Evolutionary conservation across 106 monocot genomes (phyloP).

Genomic region (Amphibolis antarctica): DNA sequence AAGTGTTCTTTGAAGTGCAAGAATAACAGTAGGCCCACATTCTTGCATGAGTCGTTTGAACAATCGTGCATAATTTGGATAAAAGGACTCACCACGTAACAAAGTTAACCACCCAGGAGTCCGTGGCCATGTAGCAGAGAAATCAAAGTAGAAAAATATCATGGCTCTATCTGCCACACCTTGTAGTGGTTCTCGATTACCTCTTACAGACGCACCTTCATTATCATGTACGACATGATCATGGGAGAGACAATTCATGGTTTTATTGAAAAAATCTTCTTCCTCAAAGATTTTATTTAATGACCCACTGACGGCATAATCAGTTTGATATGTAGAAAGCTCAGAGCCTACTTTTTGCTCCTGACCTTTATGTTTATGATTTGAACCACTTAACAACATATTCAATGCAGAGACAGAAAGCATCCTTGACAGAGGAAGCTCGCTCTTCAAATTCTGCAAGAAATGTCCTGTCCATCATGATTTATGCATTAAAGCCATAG

Average conservation of each 20-base stretch:
- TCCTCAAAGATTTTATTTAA: conserved; percentile 55
- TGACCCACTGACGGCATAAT: conserved; percentile 15
- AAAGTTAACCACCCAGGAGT: conserved; percentile 90
- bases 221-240: conserved; percentile 74
- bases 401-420: conserved; percentile 94
- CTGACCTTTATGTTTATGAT: conserved; percentile 26
- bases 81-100: conserved; percentile 52
- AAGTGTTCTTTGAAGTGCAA: conserved; percentile 33
- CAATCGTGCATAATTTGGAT: conserved; percentile 81
- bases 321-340: conserved; percentile 19
- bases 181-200: conserved; percentile 53
- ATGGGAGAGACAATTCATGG: conserved; percentile 82
- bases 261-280: conserved; percentile 60
- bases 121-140: conserved; percentile 89
- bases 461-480: conserved; percentile 61
- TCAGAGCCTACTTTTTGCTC: conserved; percentile 17
- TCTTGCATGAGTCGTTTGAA: conserved; percentile 85
- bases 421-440: conserved; percentile 93
- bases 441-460: conserved; percentile 71
- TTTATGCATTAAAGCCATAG: not conserved
- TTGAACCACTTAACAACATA: conserved; percentile 53
- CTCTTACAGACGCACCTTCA: conserved; percentile 55
- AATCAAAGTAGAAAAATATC: conserved; percentile 94
- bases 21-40: conserved; percentile 61
- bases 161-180: conserved; percentile 71